Evolutionary conservation across 345 rosid genomes (phyloP).

Genomic region (Acer negundo): DNA sequence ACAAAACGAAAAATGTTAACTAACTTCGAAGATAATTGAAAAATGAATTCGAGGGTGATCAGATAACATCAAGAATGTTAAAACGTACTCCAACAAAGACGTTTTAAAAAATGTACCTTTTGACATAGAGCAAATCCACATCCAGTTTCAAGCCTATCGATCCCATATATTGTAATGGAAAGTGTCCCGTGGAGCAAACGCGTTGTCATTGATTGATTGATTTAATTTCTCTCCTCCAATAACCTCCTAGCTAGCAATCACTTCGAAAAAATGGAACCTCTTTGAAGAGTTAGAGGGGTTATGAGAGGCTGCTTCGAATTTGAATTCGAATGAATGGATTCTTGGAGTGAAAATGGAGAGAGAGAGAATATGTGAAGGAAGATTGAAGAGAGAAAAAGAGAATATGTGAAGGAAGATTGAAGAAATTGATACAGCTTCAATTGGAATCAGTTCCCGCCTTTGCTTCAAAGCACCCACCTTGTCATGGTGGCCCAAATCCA

Average conservation of each 20-base stretch:
- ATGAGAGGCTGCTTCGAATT: background rate
- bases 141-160: slow-evolving; percentile 46
- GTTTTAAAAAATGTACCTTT: slow-evolving; percentile 30
- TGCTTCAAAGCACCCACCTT: slow-evolving; percentile 26
- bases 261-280: too few relatives aligned
- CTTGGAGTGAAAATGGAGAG: slow-evolving; percentile 10
- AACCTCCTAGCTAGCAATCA: background rate
- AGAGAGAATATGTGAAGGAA: background rate
- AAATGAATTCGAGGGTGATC: background rate
- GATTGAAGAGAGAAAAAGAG: background rate
- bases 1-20: background rate
- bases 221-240: slow-evolving; percentile 3
- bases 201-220: slow-evolving; percentile 18
- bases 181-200: slow-evolving; percentile 69
- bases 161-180: slow-evolving; percentile 43
- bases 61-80: background rate
- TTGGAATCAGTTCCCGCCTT: slow-evolving; percentile 39
- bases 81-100: too few relatives aligned
- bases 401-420: background rate
- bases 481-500: background rate
- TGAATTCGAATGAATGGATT: background rate
- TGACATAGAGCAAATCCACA: slow-evolving; percentile 40
- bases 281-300: background rate
- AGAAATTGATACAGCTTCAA: background rate
- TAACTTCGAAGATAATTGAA: background rate